These are phyloP conservation scores for Fragilariopsis cylindrus DNA, from an alignment of 108 stramenopile species.

Conservation along the genomic window DNA sequence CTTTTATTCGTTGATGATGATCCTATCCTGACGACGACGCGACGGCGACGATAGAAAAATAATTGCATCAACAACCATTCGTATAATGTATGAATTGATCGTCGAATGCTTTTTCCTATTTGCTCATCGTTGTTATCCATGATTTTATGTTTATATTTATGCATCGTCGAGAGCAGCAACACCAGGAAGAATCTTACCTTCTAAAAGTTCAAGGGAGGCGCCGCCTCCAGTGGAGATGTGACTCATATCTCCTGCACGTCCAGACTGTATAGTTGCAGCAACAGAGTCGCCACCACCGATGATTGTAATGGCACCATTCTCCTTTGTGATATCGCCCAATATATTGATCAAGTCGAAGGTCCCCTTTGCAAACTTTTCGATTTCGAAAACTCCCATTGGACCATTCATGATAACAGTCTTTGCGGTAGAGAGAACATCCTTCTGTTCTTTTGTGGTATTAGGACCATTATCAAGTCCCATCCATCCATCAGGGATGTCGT, in stretches of 20 bases:
- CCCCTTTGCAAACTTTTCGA: slow-evolving; percentile 84
- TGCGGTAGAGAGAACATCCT: slow-evolving; percentile 56
- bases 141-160: neutral
- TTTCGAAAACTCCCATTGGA: slow-evolving; percentile 98
- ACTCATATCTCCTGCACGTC: slow-evolving; percentile 76
- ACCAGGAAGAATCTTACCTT: slow-evolving; percentile 91
- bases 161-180: slow-evolving; percentile 76
- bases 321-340: slow-evolving; percentile 83
- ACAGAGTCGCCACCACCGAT: slow-evolving; percentile 98
- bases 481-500: slow-evolving; percentile 88
- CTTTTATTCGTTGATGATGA: too few relatives aligned
- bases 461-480: slow-evolving; percentile 98
- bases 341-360: slow-evolving; percentile 87
- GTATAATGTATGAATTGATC: neutral
- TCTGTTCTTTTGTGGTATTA: slow-evolving; percentile 45
- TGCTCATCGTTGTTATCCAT: neutral
- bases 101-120: neutral
- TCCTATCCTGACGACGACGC: too few relatives aligned
- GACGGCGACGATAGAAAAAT: too few relatives aligned
- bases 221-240: slow-evolving; percentile 96
- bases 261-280: slow-evolving; percentile 83
- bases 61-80: too few relatives aligned
- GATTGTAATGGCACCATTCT: slow-evolving; percentile 82
- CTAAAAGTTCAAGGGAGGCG: slow-evolving; percentile 93
- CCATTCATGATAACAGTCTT: slow-evolving; percentile 94